These are phyloP conservation scores for Physocladia obscura DNA, from an alignment of 192 early-diverging fungal species.

Conservation along the genomic window DNA sequence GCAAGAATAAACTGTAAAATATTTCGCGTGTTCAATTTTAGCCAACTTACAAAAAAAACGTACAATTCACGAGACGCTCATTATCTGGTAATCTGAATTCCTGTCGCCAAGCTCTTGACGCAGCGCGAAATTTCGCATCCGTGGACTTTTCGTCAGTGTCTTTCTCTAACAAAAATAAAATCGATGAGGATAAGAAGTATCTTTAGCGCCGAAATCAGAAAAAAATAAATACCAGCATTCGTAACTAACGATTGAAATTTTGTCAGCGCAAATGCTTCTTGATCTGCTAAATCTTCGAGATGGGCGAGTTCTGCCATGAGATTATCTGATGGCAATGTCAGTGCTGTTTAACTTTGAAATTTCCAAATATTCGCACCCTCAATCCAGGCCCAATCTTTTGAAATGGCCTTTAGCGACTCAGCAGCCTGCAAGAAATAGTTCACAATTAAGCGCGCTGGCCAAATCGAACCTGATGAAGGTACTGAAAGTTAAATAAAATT, in stretches of 20 bases:
- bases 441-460: no score
- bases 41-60: slow-evolving; percentile 4
- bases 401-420: slow-evolving; percentile 78
- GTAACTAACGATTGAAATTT: slow-evolving; percentile 89
- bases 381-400: slow-evolving; percentile 89
- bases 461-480: no score
- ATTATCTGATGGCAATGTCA: slow-evolving; percentile 57
- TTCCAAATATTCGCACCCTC: slow-evolving; percentile 42
- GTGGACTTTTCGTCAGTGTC: slow-evolving; percentile 76
- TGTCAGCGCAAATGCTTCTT: slow-evolving; percentile 82
- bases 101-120: slow-evolving; percentile 84
- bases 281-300: slow-evolving; percentile 76
- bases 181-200: background rate
- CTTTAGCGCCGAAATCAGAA: background rate
- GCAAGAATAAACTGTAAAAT: slow-evolving; percentile 80
- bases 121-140: slow-evolving; percentile 85
- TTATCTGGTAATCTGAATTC: slow-evolving; percentile 76
- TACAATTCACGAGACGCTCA: slow-evolving; percentile 90
- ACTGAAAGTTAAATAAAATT: no score
- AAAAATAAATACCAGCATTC: slow-evolving; percentile 57
- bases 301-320: slow-evolving; percentile 67
- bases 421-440: slow-evolving; percentile 53
- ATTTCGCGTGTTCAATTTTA: background rate
- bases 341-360: background rate
- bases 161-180: slow-evolving; percentile 50